These are phyloP conservation scores for Ogataea trehaloabstinens DNA, from an alignment of 805 yeast genomes.

Conservation along the genomic window DNA sequence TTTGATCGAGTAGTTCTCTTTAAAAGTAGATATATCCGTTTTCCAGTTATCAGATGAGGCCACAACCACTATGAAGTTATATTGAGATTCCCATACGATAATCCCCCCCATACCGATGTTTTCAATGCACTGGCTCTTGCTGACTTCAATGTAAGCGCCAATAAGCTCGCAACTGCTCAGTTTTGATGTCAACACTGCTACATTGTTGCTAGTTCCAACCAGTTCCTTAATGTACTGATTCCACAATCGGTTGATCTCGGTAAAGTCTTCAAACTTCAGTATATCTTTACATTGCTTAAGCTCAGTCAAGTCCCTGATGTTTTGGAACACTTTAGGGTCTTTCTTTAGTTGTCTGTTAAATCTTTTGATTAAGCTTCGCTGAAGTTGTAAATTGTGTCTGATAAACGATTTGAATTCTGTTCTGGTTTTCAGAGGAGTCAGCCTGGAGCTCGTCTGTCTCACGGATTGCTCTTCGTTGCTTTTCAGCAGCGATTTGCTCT, in stretches of 20 bases:
- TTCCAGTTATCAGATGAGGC: constrained; percentile 41
- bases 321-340: constrained; percentile 21
- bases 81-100: constrained; percentile 81
- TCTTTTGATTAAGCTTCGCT: constrained; percentile 37
- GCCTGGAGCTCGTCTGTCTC: constrained; percentile 17
- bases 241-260: constrained; percentile 68
- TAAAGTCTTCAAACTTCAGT: constrained; percentile 46
- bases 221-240: constrained; percentile 60
- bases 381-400: constrained; percentile 36
- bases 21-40: constrained; percentile 14
- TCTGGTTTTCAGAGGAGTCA: constrained; percentile 30
- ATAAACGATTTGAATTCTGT: constrained; percentile 43
- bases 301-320: constrained; percentile 20
- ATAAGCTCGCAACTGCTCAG: constrained; percentile 77
- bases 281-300: constrained; percentile 23
- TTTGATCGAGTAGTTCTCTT: constrained; percentile 17
- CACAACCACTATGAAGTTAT: constrained; percentile 61
- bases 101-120: constrained; percentile 68
- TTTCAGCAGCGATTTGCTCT: constrained; percentile 11
- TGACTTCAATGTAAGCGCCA: constrained; percentile 67
- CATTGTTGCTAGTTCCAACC: constrained; percentile 33
- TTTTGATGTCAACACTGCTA: constrained; percentile 43
- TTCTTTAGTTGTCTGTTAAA: constrained; percentile 29
- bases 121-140: constrained; percentile 53
- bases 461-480: constrained; percentile 4